Conservation (phyloP, 1,284 basidiomycete species). For the Moniliella sp. region DNA sequence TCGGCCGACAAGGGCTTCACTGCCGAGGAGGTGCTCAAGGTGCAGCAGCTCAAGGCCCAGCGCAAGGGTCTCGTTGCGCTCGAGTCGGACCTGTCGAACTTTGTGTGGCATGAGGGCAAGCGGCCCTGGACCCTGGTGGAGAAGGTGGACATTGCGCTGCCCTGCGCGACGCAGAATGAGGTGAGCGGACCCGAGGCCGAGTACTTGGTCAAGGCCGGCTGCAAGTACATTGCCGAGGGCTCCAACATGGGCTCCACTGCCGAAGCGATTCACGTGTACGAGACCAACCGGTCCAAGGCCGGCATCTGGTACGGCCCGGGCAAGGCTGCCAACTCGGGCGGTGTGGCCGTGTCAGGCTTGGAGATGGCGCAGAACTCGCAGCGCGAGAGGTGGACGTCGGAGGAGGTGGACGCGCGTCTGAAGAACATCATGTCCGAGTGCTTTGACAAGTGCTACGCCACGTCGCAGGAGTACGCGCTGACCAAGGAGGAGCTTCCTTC, state of each 20-base stretch:
- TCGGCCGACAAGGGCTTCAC: constrained; percentile 36
- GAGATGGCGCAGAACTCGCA: constrained; percentile 49
- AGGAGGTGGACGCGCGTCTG: neutral
- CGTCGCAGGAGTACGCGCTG: too few relatives aligned
- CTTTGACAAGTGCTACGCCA: neutral
- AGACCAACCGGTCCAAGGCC: neutral
- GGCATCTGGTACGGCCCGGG: constrained; percentile 11
- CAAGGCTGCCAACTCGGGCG: constrained; percentile 26
- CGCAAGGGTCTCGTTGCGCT: too few relatives aligned
- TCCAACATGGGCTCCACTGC: constrained; percentile 39
- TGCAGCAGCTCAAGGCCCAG: constrained; percentile 44
- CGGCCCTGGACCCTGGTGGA: constrained; percentile 55
- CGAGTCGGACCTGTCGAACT: too few relatives aligned
- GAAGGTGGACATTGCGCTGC: constrained; percentile 49
- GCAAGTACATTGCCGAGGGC: constrained; percentile 55
- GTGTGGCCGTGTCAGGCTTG: constrained; percentile 45
- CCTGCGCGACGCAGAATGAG: constrained; percentile 60
- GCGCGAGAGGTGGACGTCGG: neutral
- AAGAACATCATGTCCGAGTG: neutral
- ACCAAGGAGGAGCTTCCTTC: too few relatives aligned
- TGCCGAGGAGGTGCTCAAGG: constrained; percentile 34
- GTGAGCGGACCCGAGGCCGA: constrained; percentile 50
- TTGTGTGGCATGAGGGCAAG: too few relatives aligned
- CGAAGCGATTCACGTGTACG: neutral
- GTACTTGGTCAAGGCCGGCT: constrained; percentile 49